These are phyloP conservation scores for Mycosarcoma mackinlayi DNA, from an alignment of 1,284 basidiomycete species.

Conservation along the genomic window DNA sequence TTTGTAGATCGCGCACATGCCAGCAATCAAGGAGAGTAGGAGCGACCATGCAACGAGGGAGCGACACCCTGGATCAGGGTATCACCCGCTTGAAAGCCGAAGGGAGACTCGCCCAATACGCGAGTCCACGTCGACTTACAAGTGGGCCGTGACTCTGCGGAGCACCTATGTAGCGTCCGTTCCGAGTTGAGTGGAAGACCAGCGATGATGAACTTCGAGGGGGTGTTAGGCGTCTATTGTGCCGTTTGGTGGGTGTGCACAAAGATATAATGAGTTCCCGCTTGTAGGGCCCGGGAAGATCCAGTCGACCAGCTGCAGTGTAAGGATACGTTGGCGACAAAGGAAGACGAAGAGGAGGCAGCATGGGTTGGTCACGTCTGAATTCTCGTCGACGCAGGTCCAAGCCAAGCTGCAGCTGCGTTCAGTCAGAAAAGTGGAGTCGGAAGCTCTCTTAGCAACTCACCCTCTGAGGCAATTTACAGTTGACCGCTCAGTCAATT, in stretches of 20 bases:
- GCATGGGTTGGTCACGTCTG: too few relatives aligned
- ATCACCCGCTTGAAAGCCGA: conserved; percentile 44
- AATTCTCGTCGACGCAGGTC: conserved; percentile 16
- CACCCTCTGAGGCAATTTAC: conserved; percentile 1
- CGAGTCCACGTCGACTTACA: conserved; percentile 39
- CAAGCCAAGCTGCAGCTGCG: conserved; percentile 28
- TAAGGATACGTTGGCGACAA: too few relatives aligned
- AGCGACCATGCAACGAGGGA: conserved; percentile 53
- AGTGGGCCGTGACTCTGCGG: conserved; percentile 32
- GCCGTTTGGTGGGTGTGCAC: too few relatives aligned
- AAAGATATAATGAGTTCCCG: too few relatives aligned
- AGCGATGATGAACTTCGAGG: not conserved
- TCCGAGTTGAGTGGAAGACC: conserved; percentile 7
- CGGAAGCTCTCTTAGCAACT: conserved; percentile 10
- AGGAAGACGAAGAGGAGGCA: too few relatives aligned
- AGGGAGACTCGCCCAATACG: conserved; percentile 16
- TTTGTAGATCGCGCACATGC: conserved; percentile 62
- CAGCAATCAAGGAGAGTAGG: conserved; percentile 64
- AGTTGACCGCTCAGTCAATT: conserved; percentile 1
- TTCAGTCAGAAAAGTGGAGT: conserved; percentile 25
- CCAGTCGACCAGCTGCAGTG: too few relatives aligned
- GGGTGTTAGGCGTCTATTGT: too few relatives aligned
- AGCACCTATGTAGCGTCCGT: conserved; percentile 12
- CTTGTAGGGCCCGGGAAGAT: too few relatives aligned
- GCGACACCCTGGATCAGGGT: conserved; percentile 45